These are phyloP conservation scores for Gossypium gossypioides DNA, from an alignment of 441 rosid genomes.

Conservation along the genomic window DNA sequence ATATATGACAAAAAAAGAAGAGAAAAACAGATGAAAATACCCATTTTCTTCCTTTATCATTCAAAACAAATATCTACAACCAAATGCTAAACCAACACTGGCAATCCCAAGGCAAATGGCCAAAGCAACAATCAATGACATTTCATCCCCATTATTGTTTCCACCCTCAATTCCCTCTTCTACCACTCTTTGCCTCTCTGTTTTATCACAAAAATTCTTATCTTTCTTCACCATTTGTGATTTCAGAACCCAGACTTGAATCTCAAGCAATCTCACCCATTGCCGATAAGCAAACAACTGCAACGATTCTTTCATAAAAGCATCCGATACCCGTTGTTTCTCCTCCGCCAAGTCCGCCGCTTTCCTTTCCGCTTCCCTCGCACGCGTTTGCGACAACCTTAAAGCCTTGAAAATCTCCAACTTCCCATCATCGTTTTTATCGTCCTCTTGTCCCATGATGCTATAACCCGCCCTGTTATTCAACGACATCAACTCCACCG, in stretches of 20 bases:
- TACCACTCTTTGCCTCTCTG: not conserved
- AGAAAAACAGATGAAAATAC: not conserved
- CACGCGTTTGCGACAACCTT: slow-evolving; percentile 53
- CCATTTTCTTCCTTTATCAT: not conserved
- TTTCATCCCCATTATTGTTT: slow-evolving; percentile 10
- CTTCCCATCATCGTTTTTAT: slow-evolving; percentile 14
- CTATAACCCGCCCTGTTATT: slow-evolving; percentile 15
- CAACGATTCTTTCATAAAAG: slow-evolving; percentile 33
- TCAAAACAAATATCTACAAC: slow-evolving; percentile 24
- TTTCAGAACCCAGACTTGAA: slow-evolving; percentile 26
- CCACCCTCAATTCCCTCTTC: not conserved
- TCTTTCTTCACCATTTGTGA: slow-evolving; percentile 11
- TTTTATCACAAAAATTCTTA: not conserved
- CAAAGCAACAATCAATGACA: slow-evolving; percentile 28
- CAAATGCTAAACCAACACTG: slow-evolving; percentile 35
- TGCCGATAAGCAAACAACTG: slow-evolving; percentile 33
- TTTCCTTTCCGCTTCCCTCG: slow-evolving; percentile 56
- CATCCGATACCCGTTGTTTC: slow-evolving; percentile 28
- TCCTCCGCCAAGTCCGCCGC: slow-evolving; percentile 31
- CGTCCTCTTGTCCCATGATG: slow-evolving; percentile 8
- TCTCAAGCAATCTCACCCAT: slow-evolving; percentile 45
- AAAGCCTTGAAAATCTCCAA: slow-evolving; percentile 52
- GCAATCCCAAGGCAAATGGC: slow-evolving; percentile 37
- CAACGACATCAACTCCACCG: slow-evolving; percentile 14
- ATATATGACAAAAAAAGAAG: not conserved